Evolutionary conservation across 1,139 yeast genomes (phyloP).

Genomic region (Candida smagusa): DNA sequence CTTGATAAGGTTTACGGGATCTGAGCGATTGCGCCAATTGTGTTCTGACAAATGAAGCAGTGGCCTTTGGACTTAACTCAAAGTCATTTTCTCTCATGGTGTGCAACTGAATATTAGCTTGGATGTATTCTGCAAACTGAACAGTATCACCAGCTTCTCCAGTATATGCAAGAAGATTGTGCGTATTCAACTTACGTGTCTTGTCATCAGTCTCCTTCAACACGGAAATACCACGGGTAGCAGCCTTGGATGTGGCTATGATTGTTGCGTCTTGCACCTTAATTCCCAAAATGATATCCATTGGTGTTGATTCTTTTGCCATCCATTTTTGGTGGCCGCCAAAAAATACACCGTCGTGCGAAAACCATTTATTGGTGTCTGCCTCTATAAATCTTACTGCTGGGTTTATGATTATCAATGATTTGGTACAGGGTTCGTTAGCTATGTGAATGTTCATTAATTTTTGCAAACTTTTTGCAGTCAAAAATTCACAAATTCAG

Average conservation of each 20-base stretch:
- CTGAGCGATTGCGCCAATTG: conserved; percentile 85
- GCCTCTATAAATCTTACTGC: not conserved
- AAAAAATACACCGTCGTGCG: conserved; percentile 2
- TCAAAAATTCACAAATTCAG: too few species aligned
- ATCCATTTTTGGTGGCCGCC: conserved; percentile 5
- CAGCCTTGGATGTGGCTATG: conserved; percentile 90
- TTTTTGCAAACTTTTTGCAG: too few species aligned
- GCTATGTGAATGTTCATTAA: too few species aligned
- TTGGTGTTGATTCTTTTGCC: conserved; percentile 22
- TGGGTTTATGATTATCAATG: too few species aligned
- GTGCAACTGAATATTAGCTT: conserved; percentile 87
- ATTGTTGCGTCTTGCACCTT: conserved; percentile 77
- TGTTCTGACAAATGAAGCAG: conserved; percentile 84
- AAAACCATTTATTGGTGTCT: not conserved
- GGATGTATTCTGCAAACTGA: conserved; percentile 92
- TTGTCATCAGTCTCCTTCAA: conserved; percentile 86
- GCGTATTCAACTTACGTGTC: conserved; percentile 73
- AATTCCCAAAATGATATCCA: conserved; percentile 92
- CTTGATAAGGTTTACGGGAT: conserved; percentile 91
- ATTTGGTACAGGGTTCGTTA: too few species aligned
- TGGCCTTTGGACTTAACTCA: conserved; percentile 80
- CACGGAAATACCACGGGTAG: conserved; percentile 89
- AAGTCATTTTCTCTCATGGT: conserved; percentile 78
- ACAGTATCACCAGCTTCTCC: conserved; percentile 98
- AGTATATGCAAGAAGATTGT: conserved; percentile 80